Percentiles rank a stretch among this genome's conserved stretches.
Evolutionary conservation across 306 rosid genomes (phyloP).

Genomic region (Lupinus albus): DNA sequence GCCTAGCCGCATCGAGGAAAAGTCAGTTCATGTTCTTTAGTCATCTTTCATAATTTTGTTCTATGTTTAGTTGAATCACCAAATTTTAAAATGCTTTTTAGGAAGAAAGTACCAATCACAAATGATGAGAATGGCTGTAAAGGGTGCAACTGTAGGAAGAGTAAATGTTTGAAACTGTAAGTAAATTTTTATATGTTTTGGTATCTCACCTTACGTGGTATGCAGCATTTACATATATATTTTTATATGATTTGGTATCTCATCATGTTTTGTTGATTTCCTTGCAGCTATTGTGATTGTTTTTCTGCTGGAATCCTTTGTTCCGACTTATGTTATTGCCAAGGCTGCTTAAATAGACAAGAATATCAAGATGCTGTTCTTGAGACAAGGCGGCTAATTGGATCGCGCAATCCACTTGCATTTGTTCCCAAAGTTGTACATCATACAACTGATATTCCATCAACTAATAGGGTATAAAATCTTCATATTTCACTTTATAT

Average conservation of each 20-base stretch:
- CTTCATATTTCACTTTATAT: constrained; percentile 12
- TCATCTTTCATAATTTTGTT: not conserved
- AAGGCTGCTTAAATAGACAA: constrained; percentile 63
- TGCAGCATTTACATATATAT: not conserved
- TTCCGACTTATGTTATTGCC: constrained; percentile 59
- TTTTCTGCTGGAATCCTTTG: constrained; percentile 66
- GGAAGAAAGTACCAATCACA: constrained; percentile 45
- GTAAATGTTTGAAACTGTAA: constrained; percentile 80
- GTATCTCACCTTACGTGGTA: constrained; percentile 1
- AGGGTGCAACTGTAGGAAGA: constrained; percentile 71
- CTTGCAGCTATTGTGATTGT: constrained; percentile 76
- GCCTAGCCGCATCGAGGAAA: constrained; percentile 32
- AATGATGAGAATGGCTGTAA: constrained; percentile 50
- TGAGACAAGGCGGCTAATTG: constrained; percentile 51
- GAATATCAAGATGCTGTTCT: constrained; percentile 50
- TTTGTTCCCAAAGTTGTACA: constrained; percentile 67
- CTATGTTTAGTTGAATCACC: constrained; percentile 29
- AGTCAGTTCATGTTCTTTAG: too few relatives aligned
- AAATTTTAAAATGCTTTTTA: constrained; percentile 37
- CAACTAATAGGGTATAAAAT: constrained; percentile 48
- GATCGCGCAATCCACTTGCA: constrained; percentile 68
- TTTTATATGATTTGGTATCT: constrained; percentile 10
- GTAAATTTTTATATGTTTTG: constrained; percentile 38
- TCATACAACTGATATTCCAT: constrained; percentile 37
- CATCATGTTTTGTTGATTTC: constrained; percentile 15